phyloP scores from a whole-genome alignment of 805 yeast genomes.

The Candida patagonica region DNA sequence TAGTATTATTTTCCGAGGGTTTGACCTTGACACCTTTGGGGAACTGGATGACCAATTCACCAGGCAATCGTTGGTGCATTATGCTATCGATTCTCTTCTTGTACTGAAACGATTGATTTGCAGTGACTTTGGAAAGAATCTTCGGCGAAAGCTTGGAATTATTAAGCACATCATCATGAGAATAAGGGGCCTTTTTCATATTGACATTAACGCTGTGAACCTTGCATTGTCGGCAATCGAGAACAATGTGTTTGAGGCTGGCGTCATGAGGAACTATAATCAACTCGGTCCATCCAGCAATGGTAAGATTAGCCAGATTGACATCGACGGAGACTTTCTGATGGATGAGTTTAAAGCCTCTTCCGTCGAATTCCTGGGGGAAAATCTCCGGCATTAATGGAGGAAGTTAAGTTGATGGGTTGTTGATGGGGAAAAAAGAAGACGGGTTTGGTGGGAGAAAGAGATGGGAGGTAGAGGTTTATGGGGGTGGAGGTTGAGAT shows the following conservation, averaged over 20 bases:
- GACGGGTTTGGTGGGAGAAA: no score
- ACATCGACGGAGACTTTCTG: slow-evolving; percentile 76
- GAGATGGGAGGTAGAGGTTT: no score
- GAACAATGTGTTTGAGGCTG: slow-evolving; percentile 44
- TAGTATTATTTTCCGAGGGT: slow-evolving; percentile 32
- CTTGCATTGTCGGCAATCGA: slow-evolving; percentile 65
- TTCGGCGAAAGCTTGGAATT: slow-evolving; percentile 25
- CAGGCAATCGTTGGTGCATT: slow-evolving; percentile 46
- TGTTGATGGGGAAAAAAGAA: no score
- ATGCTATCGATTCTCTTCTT: slow-evolving; percentile 44
- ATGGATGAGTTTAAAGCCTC: slow-evolving; percentile 63
- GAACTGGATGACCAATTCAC: slow-evolving; percentile 52
- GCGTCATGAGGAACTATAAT: slow-evolving; percentile 66
- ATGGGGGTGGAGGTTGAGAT: no score
- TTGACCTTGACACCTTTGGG: slow-evolving; percentile 61
- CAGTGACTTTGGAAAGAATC: slow-evolving; percentile 15
- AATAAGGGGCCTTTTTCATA: slow-evolving; percentile 45
- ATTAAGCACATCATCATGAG: slow-evolving; percentile 45
- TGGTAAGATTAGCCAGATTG: slow-evolving; percentile 50
- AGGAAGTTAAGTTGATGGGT: no score
- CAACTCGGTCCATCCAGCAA: slow-evolving; percentile 73
- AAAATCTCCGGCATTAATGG: slow-evolving; percentile 6
- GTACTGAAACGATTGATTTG: slow-evolving; percentile 52
- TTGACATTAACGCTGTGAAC: slow-evolving; percentile 60
- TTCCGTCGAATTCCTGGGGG: slow-evolving; percentile 3